Evolutionary conservation across 179 eudicot genomes (phyloP).

Genomic region (Beta macrorhiza): DNA sequence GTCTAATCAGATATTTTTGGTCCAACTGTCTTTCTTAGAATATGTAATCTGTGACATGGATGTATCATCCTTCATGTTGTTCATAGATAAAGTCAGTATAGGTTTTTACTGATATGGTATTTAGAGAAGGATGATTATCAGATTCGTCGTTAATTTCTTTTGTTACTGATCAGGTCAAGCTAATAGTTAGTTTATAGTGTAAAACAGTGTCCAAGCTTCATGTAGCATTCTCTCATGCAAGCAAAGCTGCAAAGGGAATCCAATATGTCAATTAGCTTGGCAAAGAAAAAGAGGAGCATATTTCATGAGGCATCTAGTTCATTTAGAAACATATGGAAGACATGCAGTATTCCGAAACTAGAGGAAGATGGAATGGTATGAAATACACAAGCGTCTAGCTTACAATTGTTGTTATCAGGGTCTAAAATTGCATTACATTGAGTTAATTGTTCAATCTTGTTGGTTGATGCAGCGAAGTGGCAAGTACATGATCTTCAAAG

Average conservation of each 20-base stretch:
- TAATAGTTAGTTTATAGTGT: no score
- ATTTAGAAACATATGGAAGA: not conserved
- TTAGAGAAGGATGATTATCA: no score
- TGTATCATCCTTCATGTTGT: no score
- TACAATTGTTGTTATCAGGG: not conserved
- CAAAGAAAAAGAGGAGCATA: not conserved
- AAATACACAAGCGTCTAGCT: not conserved
- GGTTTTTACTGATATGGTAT: no score
- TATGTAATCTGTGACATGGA: no score
- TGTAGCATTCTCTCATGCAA: no score
- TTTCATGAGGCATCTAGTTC: not conserved
- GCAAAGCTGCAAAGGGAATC: not conserved
- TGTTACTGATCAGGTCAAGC: no score
- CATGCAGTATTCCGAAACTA: not conserved
- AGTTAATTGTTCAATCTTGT: not conserved
- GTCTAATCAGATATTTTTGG: no score
- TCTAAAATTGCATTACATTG: not conserved
- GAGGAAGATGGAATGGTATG: not conserved
- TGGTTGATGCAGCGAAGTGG: not conserved
- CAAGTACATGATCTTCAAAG: conserved; percentile 2
- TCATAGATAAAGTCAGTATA: no score
- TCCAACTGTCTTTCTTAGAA: no score
- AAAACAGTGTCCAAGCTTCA: no score
- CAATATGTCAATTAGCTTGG: not conserved
- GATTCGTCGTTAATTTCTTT: no score